Evolutionary conservation across 2,329 filamentous ascomycete species (phyloP).

Genomic region (Pseudophaeomoniella oleicola): DNA sequence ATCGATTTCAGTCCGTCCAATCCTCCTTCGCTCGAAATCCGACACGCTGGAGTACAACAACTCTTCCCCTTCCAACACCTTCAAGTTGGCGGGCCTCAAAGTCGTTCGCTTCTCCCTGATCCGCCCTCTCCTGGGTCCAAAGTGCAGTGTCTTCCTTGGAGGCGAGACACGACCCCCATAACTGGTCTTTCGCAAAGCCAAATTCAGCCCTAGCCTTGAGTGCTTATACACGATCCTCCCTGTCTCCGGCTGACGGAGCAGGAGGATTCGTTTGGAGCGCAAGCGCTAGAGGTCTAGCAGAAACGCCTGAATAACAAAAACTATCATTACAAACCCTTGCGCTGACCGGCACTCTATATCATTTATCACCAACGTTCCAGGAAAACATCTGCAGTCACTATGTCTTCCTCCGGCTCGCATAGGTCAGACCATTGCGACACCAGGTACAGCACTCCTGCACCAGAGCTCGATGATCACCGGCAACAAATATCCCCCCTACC

Average conservation of each 20-base stretch:
- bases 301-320: constrained; percentile 15
- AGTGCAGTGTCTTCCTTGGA: constrained; percentile 88
- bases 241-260: constrained; percentile 18
- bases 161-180: constrained; percentile 97
- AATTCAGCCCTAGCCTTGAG: constrained; percentile 1
- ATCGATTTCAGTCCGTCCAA: no score
- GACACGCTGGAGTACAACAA: constrained; percentile 25
- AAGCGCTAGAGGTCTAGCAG: constrained; percentile 27
- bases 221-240: neutral
- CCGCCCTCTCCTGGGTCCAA: constrained; percentile 83
- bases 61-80: constrained; percentile 36
- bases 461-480: constrained; percentile 74
- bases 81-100: constrained; percentile 88
- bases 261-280: constrained; percentile 14
- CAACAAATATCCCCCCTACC: constrained; percentile 25
- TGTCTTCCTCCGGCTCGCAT: constrained; percentile 33
- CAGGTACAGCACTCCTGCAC: constrained; percentile 48
- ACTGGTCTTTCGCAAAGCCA: constrained; percentile 38
- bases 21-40: no score
- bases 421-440: constrained; percentile 51
- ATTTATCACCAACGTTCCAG: constrained; percentile 8
- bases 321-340: no score
- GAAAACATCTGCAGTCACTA: constrained; percentile 13
- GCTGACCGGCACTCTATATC: no score
- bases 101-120: constrained; percentile 57